Evolutionary conservation across 148 eudicot species (phyloP), one percentile per base, ranked within the genome.

Genomic region (Rhododendron williamsianum): DNA sequence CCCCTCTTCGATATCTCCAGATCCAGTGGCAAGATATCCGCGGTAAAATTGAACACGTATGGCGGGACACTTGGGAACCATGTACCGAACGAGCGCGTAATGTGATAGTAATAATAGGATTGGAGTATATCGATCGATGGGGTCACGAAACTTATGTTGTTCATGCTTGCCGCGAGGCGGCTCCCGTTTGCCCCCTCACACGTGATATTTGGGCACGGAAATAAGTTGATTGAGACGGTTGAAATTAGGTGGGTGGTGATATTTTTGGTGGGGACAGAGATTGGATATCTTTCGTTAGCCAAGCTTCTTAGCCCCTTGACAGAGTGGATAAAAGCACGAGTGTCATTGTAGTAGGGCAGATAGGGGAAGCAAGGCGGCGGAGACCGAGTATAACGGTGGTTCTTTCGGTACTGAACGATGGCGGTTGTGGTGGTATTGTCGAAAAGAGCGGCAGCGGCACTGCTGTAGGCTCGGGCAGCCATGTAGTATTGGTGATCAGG

Each of bases 371-470:
- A 13, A 51, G 74, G 90, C 8, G 69, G 15, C 15, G 85, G 69
- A 63, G 76, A 67, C 27, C 80, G 33, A 52, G 73, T 16, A 65
- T 56, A 80, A 74, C 77, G 19, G 45, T 56, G 41, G 71, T 63
- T 27, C 43, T 65, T 48, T 2, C 2, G 54, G 87, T 85, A 85
- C 5, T 85, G 38, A 6, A 90, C 15, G 3, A 88, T 87, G 33
- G 89, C 92, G 4, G 92, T 87, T 6, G 90, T 86, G 73, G 90
- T 89, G 27, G 88, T 67, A 84, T 86, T 90, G 63, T 76, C 48
- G 25, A 87, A 83, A 27, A 15, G 13, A 54, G 12, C 54, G 9
- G 7, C 3, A 2, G 56, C 11, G 25, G 82, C 83, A 11, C 52
- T 83, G 27, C 41, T 82, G 46, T 85, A 87, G 33, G 82, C 88